Conservation (phyloP, 2,329 filamentous ascomycete genomes). For the Neonectria sp. region DNA sequence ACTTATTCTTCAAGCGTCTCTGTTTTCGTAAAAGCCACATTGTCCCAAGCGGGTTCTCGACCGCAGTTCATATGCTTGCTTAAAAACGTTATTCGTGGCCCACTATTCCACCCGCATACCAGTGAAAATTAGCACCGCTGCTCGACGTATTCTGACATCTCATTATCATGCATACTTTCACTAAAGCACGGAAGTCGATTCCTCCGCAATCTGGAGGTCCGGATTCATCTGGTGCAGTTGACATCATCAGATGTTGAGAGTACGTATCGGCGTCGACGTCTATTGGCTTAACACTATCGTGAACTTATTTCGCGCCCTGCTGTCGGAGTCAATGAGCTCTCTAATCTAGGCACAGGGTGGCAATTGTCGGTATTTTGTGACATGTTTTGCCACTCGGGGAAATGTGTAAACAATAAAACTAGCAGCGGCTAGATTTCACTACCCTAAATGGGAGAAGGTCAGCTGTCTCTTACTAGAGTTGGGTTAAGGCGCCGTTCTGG, state of each 20-base stretch:
- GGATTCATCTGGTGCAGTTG: not conserved
- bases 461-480: not conserved
- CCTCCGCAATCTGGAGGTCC: not conserved
- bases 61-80: not conserved
- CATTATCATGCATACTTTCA: not conserved
- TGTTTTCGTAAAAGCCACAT: not conserved
- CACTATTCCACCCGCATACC: not conserved
- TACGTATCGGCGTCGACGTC: not conserved
- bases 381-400: not conserved
- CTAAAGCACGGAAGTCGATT: not conserved
- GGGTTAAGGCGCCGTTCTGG: not conserved
- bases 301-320: not conserved
- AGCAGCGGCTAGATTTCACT: not conserved
- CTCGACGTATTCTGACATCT: not conserved
- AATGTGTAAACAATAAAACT: not conserved
- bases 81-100: not conserved
- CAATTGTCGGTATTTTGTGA: not conserved
- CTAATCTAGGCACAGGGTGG: not conserved
- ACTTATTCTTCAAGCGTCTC: not conserved
- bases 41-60: not conserved
- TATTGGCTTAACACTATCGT: not conserved
- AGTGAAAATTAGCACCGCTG: not conserved
- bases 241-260: not conserved
- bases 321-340: not conserved
- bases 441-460: not conserved